Evolutionary conservation across 2,329 filamentous ascomycete genomes (phyloP).

Genomic region (Fusarium udum): DNA sequence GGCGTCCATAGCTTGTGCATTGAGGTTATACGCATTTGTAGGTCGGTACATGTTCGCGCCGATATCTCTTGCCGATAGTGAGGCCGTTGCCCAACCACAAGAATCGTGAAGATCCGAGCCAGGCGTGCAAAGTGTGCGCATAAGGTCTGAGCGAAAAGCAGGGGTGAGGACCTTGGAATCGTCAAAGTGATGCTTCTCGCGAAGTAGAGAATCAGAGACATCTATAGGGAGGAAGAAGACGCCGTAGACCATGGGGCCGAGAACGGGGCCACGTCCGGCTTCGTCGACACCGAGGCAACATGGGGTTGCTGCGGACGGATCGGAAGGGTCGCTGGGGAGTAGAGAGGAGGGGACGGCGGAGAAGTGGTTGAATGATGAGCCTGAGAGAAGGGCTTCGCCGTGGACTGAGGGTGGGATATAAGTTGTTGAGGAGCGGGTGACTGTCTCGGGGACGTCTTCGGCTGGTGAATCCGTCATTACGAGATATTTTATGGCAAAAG

Average conservation of each 20-base stretch:
- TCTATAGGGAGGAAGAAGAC: constrained; percentile 80
- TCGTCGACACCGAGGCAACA: constrained; percentile 92
- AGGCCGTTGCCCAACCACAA: constrained; percentile 85
- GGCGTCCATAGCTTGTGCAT: constrained; percentile 94
- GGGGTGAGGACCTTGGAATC: constrained; percentile 93
- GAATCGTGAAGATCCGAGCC: constrained; percentile 56
- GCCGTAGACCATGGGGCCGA: constrained; percentile 81
- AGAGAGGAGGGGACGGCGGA: constrained; percentile 73
- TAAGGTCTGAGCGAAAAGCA: constrained; percentile 76
- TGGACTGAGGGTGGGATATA: constrained; percentile 79
- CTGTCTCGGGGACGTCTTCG: constrained; percentile 43
- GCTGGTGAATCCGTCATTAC: constrained; percentile 54
- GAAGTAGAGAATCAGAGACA: constrained; percentile 76
- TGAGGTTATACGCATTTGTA: constrained; percentile 81
- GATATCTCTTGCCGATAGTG: constrained; percentile 87
- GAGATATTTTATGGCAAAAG: not conserved
- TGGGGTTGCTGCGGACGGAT: constrained; percentile 47
- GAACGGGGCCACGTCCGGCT: constrained; percentile 91
- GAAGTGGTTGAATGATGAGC: constrained; percentile 76
- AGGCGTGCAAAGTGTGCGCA: constrained; percentile 74
- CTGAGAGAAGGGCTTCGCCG: constrained; percentile 63
- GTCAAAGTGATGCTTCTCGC: constrained; percentile 84
- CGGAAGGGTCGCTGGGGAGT: constrained; percentile 52
- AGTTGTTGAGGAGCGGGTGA: constrained; percentile 22
- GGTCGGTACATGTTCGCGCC: constrained; percentile 79